These are phyloP conservation scores for Syzygium grande DNA, from an alignment of 345 rosid species.

Conservation along the genomic window DNA sequence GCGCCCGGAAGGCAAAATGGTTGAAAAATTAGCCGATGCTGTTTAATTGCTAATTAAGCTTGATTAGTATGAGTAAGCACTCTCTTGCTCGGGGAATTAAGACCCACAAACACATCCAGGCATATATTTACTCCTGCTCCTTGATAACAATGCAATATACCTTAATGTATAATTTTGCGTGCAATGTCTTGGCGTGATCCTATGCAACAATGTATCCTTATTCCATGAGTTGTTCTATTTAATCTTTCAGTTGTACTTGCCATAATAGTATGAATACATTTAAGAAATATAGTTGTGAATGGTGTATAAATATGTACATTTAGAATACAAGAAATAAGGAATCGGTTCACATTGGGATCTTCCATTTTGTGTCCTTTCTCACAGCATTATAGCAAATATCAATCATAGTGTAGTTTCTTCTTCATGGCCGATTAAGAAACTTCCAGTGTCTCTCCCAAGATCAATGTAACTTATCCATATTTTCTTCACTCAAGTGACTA, in stretches of 20 bases:
- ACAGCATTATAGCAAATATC: background rate
- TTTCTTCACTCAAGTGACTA: background rate
- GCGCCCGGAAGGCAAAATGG: background rate
- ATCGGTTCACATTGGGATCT: background rate
- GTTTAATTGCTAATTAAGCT: background rate
- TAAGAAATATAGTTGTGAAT: background rate
- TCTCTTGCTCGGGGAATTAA: background rate
- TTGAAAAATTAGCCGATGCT: background rate
- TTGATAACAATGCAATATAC: background rate
- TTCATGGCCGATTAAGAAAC: background rate
- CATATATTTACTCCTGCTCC: background rate
- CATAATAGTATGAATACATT: fast-evolving
- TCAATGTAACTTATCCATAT: background rate
- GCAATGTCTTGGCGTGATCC: background rate
- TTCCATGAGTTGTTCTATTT: background rate
- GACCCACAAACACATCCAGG: background rate
- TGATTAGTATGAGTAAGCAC: background rate
- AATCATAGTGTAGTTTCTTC: too few species aligned
- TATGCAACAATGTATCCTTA: too few species aligned
- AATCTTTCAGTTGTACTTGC: too few species aligned
- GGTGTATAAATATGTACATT: background rate
- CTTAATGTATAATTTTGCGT: too few species aligned
- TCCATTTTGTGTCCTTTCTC: background rate
- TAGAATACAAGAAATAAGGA: background rate
- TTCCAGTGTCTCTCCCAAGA: background rate